Conservation (phyloP, 192 early-diverging fungal genomes). For the Anaeromyces robustus region DNA sequence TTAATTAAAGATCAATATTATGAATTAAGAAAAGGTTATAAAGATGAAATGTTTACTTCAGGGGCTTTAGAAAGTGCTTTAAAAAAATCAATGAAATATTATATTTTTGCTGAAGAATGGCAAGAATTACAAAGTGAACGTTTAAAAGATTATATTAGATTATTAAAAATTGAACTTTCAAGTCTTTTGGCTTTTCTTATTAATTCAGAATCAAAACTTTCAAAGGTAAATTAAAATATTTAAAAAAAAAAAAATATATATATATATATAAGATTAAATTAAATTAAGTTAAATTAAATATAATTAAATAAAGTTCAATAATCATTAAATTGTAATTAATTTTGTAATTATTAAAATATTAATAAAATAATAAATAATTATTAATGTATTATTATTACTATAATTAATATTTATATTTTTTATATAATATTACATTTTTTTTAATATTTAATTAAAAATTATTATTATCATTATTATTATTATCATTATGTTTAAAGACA, state of each 20-base stretch:
- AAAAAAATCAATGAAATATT: conserved; percentile 31
- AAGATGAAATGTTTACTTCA: neutral
- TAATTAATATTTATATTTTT: too few relatives aligned
- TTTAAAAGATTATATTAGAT: conserved; percentile 26
- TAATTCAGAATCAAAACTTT: conserved; percentile 19
- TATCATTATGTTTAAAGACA: neutral
- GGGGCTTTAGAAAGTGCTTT: conserved; percentile 15
- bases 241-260: neutral
- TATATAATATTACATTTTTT: too few relatives aligned
- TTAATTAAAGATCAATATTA: neutral
- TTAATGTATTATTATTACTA: too few relatives aligned
- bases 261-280: too few relatives aligned
- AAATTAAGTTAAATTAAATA: too few relatives aligned
- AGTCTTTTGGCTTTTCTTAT: conserved; percentile 39
- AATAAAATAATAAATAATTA: too few relatives aligned
- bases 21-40: neutral
- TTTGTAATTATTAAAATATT: too few relatives aligned
- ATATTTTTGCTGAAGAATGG: conserved; percentile 43
- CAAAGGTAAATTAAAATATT: neutral
- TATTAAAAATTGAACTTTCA: conserved; percentile 30
- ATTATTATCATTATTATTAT: neutral
- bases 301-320: too few relatives aligned
- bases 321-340: too few relatives aligned
- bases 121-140: conserved; percentile 23
- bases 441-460: too few relatives aligned